These are phyloP conservation scores for Moricandia arvensis DNA, from an alignment of 345 rosid genomes.

Conservation along the genomic window DNA sequence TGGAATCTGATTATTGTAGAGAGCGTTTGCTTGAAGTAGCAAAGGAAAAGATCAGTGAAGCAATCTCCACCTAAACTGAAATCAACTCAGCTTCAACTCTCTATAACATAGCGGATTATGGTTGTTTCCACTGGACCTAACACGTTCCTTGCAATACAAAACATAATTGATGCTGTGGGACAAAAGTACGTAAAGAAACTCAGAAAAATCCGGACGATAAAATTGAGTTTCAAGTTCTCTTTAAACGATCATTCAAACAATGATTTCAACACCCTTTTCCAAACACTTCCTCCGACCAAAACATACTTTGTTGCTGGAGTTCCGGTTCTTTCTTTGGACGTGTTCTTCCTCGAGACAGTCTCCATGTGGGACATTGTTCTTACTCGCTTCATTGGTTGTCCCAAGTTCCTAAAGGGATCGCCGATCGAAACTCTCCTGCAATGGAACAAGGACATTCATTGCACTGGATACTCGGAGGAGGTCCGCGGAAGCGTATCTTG, in stretches of 20 bases:
- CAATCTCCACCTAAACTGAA: constrained; percentile 44
- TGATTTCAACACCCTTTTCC: constrained; percentile 63
- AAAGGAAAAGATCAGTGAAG: constrained; percentile 38
- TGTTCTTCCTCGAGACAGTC: constrained; percentile 42
- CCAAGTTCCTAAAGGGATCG: constrained; percentile 36
- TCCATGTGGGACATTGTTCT: constrained; percentile 44
- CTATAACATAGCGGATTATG: constrained; percentile 52
- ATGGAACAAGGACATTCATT: constrained; percentile 50
- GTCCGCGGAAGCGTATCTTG: constrained; percentile 35
- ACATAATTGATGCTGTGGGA: constrained; percentile 43
- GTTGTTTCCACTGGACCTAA: constrained; percentile 59
- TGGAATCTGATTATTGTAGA: constrained; percentile 33
- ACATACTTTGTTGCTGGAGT: constrained; percentile 44
- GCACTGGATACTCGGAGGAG: constrained; percentile 36
- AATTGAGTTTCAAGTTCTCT: constrained; percentile 53
- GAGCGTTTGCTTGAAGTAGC: constrained; percentile 23
- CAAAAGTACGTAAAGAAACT: constrained; percentile 11
- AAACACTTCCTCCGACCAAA: constrained; percentile 37
- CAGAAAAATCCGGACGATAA: not conserved
- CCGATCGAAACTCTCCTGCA: constrained; percentile 31
- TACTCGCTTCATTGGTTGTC: constrained; percentile 50
- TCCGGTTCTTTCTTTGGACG: constrained; percentile 46
- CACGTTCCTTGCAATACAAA: constrained; percentile 47
- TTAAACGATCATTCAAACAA: constrained; percentile 50
- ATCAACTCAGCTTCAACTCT: constrained; percentile 18